Conservation (phyloP, 2,329 filamentous ascomycete species). For the Exserohilum rostratum region DNA sequence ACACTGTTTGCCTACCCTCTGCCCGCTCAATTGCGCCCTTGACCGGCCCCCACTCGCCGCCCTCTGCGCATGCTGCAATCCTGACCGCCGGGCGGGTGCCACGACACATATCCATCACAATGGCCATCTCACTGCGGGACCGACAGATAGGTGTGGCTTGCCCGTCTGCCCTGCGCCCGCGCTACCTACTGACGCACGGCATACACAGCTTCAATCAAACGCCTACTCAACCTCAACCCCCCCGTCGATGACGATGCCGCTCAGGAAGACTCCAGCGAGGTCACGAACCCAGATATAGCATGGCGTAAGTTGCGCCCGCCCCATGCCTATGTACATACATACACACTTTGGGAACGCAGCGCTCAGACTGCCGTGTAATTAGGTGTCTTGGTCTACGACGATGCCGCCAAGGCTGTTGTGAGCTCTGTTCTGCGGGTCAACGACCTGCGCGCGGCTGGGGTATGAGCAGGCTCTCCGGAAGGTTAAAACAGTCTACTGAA, state of each 20-base stretch:
- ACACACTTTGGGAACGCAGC: too few relatives aligned
- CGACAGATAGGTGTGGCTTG: conserved; percentile 63
- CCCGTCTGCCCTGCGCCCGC: neutral
- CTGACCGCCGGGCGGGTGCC: conserved; percentile 32
- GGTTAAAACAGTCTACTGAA: conserved; percentile 60
- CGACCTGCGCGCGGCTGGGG: conserved; percentile 90
- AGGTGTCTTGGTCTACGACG: conserved; percentile 82
- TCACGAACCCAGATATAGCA: conserved; percentile 17
- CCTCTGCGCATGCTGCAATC: conserved; percentile 31
- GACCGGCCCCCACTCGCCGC: neutral
- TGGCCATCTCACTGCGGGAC: conserved; percentile 62
- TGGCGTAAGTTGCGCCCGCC: conserved; percentile 14
- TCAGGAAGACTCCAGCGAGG: conserved; percentile 62
- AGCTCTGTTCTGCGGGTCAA: conserved; percentile 94
- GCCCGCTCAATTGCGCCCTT: neutral
- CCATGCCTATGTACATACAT: neutral
- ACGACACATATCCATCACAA: conserved; percentile 28
- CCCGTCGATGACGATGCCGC: conserved; percentile 61
- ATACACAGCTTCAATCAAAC: conserved; percentile 80
- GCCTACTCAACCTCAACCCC: conserved; percentile 93
- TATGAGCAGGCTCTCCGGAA: conserved; percentile 9
- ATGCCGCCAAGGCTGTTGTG: conserved; percentile 85
- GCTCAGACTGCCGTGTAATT: neutral
- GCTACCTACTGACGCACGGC: conserved; percentile 16
- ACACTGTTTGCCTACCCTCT: neutral